Evolutionary conservation across 805 yeast genomes (phyloP).

Genomic region (Sugiyamaella smithiae): DNA sequence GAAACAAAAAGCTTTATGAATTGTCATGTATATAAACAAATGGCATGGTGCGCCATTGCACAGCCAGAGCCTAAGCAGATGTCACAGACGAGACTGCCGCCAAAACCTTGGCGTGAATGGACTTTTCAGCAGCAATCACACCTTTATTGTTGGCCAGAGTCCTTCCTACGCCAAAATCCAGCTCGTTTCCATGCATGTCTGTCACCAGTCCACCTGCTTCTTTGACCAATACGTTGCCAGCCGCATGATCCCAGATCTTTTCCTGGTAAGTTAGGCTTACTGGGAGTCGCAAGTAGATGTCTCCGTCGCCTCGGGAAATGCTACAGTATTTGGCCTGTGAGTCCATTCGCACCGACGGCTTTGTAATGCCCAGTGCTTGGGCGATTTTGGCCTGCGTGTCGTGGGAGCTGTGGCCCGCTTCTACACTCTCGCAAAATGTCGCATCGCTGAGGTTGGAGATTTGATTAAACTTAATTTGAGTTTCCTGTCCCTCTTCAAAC

Average conservation of each 20-base stretch:
- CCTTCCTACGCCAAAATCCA: slow-evolving; percentile 86
- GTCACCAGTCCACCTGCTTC: slow-evolving; percentile 93
- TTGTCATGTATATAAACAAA: too few species aligned
- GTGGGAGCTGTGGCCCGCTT: slow-evolving; percentile 91
- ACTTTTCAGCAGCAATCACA: slow-evolving; percentile 74
- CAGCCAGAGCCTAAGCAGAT: background rate
- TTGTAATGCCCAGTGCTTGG: slow-evolving; percentile 53
- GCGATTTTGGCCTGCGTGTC: slow-evolving; percentile 80
- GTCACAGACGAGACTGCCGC: slow-evolving; percentile 31
- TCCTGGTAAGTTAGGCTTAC: slow-evolving; percentile 72
- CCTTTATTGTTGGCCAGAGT: slow-evolving; percentile 73
- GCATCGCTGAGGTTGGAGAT: slow-evolving; percentile 44
- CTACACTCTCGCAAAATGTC: slow-evolving; percentile 88
- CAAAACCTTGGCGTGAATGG: slow-evolving; percentile 50
- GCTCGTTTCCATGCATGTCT: slow-evolving; percentile 69
- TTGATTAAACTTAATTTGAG: slow-evolving; percentile 52
- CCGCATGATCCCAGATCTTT: slow-evolving; percentile 99
- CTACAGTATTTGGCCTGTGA: slow-evolving; percentile 96
- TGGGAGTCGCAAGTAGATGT: slow-evolving; percentile 86
- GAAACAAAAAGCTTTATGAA: too few species aligned
- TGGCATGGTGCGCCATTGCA: too few species aligned
- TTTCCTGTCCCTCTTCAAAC: slow-evolving; percentile 27
- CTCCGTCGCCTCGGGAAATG: slow-evolving; percentile 87
- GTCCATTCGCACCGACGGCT: slow-evolving; percentile 70
- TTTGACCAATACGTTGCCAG: slow-evolving; percentile 79